Conservation (phyloP, 2,329 filamentous ascomycete species). For the Chaetomiaceae sp. region DNA sequence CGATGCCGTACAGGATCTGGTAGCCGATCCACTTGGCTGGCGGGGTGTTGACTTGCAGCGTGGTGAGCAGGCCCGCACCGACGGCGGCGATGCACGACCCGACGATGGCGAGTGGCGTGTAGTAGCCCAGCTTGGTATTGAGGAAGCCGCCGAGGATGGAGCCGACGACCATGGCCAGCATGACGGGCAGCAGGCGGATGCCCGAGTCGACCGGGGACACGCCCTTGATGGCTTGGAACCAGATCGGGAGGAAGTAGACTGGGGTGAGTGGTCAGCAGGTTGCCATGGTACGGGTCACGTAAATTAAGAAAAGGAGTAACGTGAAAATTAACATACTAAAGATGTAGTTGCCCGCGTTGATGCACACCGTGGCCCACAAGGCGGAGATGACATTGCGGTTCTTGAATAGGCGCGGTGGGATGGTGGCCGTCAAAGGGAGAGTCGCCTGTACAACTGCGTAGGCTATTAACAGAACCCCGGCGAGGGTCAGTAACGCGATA, state of each 20-base stretch:
- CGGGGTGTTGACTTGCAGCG: constrained; percentile 29
- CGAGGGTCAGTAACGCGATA: constrained; percentile 35
- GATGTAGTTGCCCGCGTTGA: constrained; percentile 19
- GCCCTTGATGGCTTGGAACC: constrained; percentile 33
- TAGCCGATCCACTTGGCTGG: constrained; percentile 33
- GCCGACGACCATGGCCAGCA: constrained; percentile 15
- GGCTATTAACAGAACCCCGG: constrained; percentile 23
- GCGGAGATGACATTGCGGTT: constrained; percentile 34
- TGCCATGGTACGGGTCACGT: too few relatives aligned
- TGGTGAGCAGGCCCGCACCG: constrained; percentile 35
- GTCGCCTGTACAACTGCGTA: constrained; percentile 34
- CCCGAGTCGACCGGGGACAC: constrained; percentile 21
- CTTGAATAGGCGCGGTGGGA: constrained; percentile 40
- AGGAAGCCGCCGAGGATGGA: constrained; percentile 17
- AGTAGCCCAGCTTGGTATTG: constrained; percentile 18
- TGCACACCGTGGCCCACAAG: constrained; percentile 35
- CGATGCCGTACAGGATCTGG: constrained; percentile 33
- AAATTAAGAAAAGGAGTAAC: too few relatives aligned
- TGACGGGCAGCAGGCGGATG: constrained; percentile 19
- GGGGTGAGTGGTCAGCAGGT: too few relatives aligned
- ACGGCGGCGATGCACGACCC: constrained; percentile 29
- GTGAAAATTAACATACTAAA: background rate
- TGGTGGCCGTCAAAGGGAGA: constrained; percentile 33
- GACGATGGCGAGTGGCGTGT: constrained; percentile 21
- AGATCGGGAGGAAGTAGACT: constrained; percentile 43